phyloP scores from a whole-genome alignment of 176 grass and related monocot genomes.

The Calamus simplicifolius region DNA sequence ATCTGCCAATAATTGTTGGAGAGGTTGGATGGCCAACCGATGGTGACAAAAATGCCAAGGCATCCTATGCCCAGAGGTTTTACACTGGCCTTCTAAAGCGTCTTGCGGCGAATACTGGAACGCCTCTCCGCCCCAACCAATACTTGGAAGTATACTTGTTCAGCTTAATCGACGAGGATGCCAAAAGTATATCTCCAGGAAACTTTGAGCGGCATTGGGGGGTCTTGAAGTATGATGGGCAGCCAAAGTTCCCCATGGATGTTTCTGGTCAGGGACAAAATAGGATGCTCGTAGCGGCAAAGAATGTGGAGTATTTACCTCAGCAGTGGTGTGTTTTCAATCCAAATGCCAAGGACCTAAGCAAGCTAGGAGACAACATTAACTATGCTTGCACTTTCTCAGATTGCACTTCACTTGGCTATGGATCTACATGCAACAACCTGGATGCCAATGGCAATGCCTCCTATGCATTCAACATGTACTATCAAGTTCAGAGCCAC shows the following conservation, averaged over 20 bases:
- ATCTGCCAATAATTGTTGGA: constrained; percentile 12
- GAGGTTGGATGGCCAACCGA: constrained; percentile 28
- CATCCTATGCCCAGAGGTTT: constrained; percentile 17
- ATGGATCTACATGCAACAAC: constrained; percentile 37
- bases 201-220: constrained; percentile 28
- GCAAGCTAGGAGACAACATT: constrained; percentile 6
- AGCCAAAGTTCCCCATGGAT: constrained; percentile 19
- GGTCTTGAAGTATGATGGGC: constrained; percentile 22
- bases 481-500: constrained; percentile 43
- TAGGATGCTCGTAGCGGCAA: constrained; percentile 3
- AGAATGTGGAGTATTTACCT: constrained; percentile 7
- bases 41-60: constrained; percentile 9
- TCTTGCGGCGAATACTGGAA: constrained; percentile 7
- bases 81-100: constrained; percentile 23
- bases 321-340: constrained; percentile 8
- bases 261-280: constrained; percentile 17
- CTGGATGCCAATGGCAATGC: constrained; percentile 42
- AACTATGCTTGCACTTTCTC: constrained; percentile 31
- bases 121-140: constrained; percentile 15
- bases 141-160: constrained; percentile 28
- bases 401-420: constrained; percentile 43
- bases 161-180: constrained; percentile 23
- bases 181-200: constrained; percentile 18
- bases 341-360: not conserved
- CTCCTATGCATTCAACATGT: constrained; percentile 57